Evolutionary conservation across 2,329 filamentous ascomycete species (phyloP).

Genomic region (Lasiodiplodia citricola): DNA sequence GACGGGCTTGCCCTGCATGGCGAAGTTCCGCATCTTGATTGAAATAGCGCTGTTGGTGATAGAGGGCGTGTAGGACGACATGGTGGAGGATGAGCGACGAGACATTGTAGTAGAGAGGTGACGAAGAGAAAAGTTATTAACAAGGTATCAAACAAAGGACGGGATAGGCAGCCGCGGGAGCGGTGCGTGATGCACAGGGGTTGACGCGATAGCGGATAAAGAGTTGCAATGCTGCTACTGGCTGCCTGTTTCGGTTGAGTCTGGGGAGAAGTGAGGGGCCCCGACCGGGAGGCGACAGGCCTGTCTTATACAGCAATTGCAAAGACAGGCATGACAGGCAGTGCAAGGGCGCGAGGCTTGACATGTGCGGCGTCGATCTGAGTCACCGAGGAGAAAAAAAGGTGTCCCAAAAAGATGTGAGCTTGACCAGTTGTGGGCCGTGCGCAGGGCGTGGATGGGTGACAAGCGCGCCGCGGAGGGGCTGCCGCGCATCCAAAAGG

Average conservation of each 20-base stretch:
- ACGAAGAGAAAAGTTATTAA: background rate
- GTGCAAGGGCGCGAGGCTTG: conserved; percentile 10
- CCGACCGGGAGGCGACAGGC: background rate
- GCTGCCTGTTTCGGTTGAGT: conserved; percentile 2
- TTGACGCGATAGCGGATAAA: conserved; percentile 12
- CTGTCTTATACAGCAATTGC: conserved; percentile 1
- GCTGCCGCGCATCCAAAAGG: background rate
- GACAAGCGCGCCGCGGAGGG: conserved; percentile 2
- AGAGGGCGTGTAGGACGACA: background rate
- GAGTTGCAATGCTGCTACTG: background rate
- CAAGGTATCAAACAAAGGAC: background rate
- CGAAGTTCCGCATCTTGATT: conserved; percentile 41
- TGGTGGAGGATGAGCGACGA: background rate
- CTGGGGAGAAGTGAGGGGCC: conserved; percentile 3
- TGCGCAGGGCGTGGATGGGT: conserved; percentile 18
- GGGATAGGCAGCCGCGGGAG: background rate
- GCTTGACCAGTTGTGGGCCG: background rate
- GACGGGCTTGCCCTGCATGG: conserved; percentile 43
- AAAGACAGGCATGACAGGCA: background rate
- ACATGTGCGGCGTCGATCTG: conserved; percentile 23
- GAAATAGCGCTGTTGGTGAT: conserved; percentile 16
- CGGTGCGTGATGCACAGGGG: background rate
- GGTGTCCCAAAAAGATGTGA: background rate
- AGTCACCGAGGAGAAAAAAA: conserved; percentile 16
- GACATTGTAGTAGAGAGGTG: background rate